Percentiles rank a stretch among this genome's conserved stretches.
These are phyloP conservation scores for Globisporangium alternatum DNA, from an alignment of 352 stramenopile genomes.

Conservation along the genomic window DNA sequence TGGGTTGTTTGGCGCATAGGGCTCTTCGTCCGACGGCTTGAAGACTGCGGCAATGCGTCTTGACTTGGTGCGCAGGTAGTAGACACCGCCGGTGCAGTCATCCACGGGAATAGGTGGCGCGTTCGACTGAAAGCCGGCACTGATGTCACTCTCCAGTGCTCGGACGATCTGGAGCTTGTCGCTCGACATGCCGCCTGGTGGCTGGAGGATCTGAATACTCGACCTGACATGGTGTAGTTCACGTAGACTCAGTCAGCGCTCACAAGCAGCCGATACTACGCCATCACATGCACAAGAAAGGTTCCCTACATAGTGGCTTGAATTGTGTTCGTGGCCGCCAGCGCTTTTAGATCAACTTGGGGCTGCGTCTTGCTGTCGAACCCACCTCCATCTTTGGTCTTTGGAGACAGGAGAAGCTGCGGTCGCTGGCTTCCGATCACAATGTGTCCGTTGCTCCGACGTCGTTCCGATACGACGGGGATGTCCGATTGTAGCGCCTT, in stretches of 20 bases:
- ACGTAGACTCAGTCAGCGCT: background rate
- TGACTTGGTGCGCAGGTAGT: slow-evolving; percentile 46
- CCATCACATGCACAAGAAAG: background rate
- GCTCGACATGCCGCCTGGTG: background rate
- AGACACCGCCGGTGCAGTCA: slow-evolving; percentile 64
- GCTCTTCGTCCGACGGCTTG: slow-evolving; percentile 66
- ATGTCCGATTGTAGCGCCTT: background rate
- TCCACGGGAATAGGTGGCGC: slow-evolving; percentile 43
- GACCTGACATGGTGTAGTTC: background rate
- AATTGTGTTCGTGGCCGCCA: background rate
- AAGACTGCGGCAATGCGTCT: slow-evolving; percentile 53
- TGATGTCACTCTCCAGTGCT: slow-evolving; percentile 26
- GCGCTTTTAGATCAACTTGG: background rate
- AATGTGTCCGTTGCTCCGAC: slow-evolving; percentile 15
- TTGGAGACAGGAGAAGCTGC: background rate
- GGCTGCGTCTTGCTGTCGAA: background rate
- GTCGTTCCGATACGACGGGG: background rate
- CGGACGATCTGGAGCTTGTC: slow-evolving; percentile 17
- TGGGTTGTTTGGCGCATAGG: slow-evolving; percentile 59
- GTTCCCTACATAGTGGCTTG: slow-evolving; percentile 1
- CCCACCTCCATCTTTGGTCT: background rate
- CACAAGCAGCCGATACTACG: background rate
- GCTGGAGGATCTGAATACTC: background rate
- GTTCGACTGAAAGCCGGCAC: slow-evolving; percentile 28
- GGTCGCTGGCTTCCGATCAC: slow-evolving; percentile 9